phyloP scores from a whole-genome alignment of 169 alveolate genomes.

The Cryptosporidium meleagridis region DNA sequence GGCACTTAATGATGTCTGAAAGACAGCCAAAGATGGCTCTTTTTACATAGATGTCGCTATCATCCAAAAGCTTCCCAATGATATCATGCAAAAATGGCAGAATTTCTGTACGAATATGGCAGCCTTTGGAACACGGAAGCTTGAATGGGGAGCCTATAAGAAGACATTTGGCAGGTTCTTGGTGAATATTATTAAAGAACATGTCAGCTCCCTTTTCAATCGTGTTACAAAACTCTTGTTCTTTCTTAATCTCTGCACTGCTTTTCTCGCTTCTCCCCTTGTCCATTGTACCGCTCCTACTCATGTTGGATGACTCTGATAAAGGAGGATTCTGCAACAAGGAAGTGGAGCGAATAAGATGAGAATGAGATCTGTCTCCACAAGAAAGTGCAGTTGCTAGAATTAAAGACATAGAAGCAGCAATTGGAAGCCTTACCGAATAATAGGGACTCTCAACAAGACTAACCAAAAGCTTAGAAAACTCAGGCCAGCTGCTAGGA shows the following conservation, averaged over 20 bases:
- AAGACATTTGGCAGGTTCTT: slow-evolving; percentile 1
- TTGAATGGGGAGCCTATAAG: slow-evolving; percentile 2
- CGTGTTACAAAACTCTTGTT: not conserved
- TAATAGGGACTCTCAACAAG: slow-evolving; percentile 9
- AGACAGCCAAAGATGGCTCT: slow-evolving; percentile 58
- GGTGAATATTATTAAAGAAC: slow-evolving; percentile 6
- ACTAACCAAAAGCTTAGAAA: slow-evolving; percentile 14
- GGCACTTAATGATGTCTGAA: slow-evolving; percentile 55
- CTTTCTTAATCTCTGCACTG: slow-evolving; percentile 5
- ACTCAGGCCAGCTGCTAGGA: slow-evolving; percentile 26
- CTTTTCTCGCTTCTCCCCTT: not conserved
- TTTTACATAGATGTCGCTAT: slow-evolving; percentile 22
- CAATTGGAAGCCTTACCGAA: slow-evolving; percentile 55
- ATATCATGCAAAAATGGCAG: not conserved
- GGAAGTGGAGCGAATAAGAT: not conserved
- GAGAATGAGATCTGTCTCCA: slow-evolving; percentile 7
- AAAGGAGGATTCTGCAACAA: not conserved
- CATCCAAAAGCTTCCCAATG: slow-evolving; percentile 37
- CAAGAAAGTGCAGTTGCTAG: slow-evolving; percentile 46
- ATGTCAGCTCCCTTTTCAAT: slow-evolving; percentile 10
- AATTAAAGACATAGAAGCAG: slow-evolving; percentile 62
- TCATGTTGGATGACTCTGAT: not conserved
- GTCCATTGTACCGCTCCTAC: not conserved
- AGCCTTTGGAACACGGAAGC: slow-evolving; percentile 34
- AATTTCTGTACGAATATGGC: not conserved